Conservation (phyloP, 257 asterid species). For the Anisodus tanguticus region DNA sequence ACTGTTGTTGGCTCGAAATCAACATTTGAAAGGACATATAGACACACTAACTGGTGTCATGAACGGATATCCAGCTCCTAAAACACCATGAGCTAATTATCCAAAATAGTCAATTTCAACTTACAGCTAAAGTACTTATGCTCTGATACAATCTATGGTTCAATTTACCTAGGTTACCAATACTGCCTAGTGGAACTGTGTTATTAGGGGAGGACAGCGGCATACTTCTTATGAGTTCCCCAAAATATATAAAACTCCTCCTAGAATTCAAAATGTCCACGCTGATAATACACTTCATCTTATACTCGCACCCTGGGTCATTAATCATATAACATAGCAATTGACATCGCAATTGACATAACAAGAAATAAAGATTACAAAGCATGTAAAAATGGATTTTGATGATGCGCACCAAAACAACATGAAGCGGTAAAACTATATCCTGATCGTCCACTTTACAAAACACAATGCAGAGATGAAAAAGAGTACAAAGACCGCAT, state of each 20-base stretch:
- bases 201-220: background rate
- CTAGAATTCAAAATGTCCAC: background rate
- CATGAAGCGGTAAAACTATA: background rate
- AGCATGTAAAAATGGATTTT: too few species aligned
- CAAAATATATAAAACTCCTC: background rate
- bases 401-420: conserved; percentile 18
- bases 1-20: conserved; percentile 3
- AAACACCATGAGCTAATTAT: background rate
- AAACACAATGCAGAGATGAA: background rate
- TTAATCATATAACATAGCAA: background rate
- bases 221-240: background rate
- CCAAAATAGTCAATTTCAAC: too few species aligned
- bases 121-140: background rate
- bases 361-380: conserved; percentile 6
- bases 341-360: background rate
- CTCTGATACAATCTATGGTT: conserved; percentile 19
- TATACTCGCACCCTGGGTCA: conserved; percentile 10
- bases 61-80: background rate
- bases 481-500: background rate
- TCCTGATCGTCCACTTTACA: background rate
- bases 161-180: background rate
- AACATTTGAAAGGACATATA: background rate
- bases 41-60: conserved; percentile 3
- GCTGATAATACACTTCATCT: background rate
- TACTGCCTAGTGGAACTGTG: background rate